These are phyloP conservation scores for Ligustrum vulgare DNA, from an alignment of 257 asterid species.

Conservation along the genomic window DNA sequence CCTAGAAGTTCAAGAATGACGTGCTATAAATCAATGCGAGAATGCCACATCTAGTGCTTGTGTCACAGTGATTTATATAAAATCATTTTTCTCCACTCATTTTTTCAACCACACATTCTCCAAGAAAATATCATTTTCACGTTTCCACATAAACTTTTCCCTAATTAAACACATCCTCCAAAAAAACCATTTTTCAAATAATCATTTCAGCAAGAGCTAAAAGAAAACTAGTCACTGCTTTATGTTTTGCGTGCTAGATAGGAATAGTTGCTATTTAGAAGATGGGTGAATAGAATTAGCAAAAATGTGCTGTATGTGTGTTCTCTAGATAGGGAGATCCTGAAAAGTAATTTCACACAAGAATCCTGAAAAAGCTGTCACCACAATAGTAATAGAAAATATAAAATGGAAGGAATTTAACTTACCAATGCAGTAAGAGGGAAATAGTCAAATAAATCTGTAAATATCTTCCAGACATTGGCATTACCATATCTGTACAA, in stretches of 20 bases:
- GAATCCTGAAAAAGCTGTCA: background rate
- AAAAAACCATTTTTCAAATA: too few relatives aligned
- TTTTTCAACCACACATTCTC: too few relatives aligned
- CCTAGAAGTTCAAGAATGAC: conserved; percentile 36
- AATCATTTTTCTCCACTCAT: too few relatives aligned
- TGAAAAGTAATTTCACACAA: background rate
- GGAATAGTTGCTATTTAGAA: background rate
- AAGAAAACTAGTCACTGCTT: background rate
- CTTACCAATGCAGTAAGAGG: conserved; percentile 88
- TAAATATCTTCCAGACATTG: conserved; percentile 77
- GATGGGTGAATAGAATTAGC: background rate
- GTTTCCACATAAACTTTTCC: too few relatives aligned
- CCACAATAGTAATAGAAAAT: too few relatives aligned
- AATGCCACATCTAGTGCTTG: conserved; percentile 1
- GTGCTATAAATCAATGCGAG: background rate
- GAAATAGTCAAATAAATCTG: conserved; percentile 72
- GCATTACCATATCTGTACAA: conserved; percentile 73
- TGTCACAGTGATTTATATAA: too few relatives aligned
- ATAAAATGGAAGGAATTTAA: conserved; percentile 2
- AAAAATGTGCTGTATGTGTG: background rate
- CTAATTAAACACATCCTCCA: too few relatives aligned
- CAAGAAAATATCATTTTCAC: too few relatives aligned
- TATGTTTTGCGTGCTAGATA: background rate
- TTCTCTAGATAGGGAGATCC: background rate
- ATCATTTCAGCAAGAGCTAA: background rate